These are phyloP conservation scores for Cucurbita moschata DNA, from an alignment of 306 rosid species.

Conservation along the genomic window DNA sequence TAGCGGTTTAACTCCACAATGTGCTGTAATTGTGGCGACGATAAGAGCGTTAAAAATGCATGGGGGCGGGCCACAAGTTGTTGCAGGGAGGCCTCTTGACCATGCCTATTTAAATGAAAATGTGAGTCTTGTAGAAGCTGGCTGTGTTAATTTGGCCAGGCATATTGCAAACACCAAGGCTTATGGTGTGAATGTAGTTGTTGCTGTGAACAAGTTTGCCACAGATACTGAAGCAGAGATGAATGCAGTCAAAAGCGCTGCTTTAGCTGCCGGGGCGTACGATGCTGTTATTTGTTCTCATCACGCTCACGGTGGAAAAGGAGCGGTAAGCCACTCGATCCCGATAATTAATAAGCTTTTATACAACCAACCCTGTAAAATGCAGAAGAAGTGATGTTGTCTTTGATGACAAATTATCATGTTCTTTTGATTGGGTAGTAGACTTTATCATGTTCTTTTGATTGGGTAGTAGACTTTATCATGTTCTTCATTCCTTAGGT, in stretches of 20 bases:
- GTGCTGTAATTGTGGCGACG: conserved; percentile 86
- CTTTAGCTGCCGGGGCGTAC: conserved; percentile 74
- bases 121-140: conserved; percentile 71
- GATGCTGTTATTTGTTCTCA: conserved; percentile 85
- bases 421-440: not conserved
- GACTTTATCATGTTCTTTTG: conserved; percentile 10
- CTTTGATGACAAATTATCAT: not conserved
- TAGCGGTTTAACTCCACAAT: conserved; percentile 86
- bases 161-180: conserved; percentile 66
- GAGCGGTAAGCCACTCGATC: conserved; percentile 55
- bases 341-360: not conserved
- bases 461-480: not conserved
- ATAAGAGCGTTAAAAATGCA: conserved; percentile 93
- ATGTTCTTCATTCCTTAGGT: conserved; percentile 37
- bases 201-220: conserved; percentile 79
- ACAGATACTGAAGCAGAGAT: conserved; percentile 86
- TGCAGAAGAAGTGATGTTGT: not conserved
- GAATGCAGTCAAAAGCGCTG: conserved; percentile 51
- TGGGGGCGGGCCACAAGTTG: conserved; percentile 92
- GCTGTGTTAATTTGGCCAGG: conserved; percentile 78
- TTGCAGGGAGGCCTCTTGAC: conserved; percentile 90
- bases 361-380: not conserved
- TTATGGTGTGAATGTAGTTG: conserved; percentile 86
- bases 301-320: conserved; percentile 96
- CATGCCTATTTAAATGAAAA: conserved; percentile 76